Conservation (phyloP, 768 basidiomycete genomes). For the Lentinula boryana region DNA sequence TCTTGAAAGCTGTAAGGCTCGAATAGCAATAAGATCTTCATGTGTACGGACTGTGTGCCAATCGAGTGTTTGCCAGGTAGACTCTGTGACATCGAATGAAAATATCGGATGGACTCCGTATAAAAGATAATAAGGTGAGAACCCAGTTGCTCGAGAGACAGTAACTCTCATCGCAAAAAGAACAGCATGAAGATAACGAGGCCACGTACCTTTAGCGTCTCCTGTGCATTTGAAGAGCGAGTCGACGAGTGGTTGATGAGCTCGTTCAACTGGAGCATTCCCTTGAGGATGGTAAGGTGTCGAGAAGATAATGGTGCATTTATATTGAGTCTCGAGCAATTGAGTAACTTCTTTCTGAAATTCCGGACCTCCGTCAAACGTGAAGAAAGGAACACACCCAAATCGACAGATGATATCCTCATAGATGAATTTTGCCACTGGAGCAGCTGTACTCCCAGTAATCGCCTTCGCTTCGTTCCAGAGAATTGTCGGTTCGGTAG, state of each 20-base stretch:
- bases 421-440: no score
- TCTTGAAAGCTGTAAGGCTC: no score
- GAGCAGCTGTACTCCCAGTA: constrained; percentile 14
- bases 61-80: no score
- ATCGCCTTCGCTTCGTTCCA: constrained; percentile 18
- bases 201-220: constrained; percentile 19
- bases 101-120: no score
- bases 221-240: constrained; percentile 15
- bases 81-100: no score
- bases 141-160: no score
- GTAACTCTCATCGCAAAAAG: no score
- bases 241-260: constrained; percentile 18
- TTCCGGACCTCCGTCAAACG: constrained; percentile 23
- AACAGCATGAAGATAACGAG: not conserved
- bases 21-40: no score
- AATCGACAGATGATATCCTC: constrained; percentile 18
- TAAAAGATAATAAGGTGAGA: no score
- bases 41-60: no score
- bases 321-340: constrained; percentile 16
- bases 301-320: constrained; percentile 19
- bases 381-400: constrained; percentile 13
- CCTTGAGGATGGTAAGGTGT: constrained; percentile 22
- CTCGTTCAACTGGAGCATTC: constrained; percentile 24
- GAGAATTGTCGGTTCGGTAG: constrained; percentile 12
- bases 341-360: constrained; percentile 20